Evolutionary conservation across 2,329 filamentous ascomycete genomes (phyloP), one percentile per base, ranked within the genome.

Genomic region (Monilinia fructicola): DNA sequence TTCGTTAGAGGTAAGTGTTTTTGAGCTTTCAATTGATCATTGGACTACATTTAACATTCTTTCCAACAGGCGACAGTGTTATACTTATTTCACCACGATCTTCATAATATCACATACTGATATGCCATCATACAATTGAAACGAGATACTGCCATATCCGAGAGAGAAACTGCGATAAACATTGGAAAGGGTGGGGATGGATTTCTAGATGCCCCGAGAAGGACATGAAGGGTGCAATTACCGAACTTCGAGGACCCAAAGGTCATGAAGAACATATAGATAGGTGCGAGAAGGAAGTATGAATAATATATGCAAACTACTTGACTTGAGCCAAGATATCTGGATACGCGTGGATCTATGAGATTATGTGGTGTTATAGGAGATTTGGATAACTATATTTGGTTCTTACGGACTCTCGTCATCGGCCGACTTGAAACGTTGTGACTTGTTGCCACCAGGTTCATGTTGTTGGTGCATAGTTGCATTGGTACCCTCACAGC

Each of bases 1-100:
- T 99, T 99, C 78, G 94, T 99, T 67, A 85, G 95, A 91, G 94
- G 93, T 94, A 81, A 70, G 85, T 78, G 28, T 48, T 56, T 16
- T 63, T 54, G 28, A 40, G n/a, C 16, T 14, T 52, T 9, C 14
- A 54, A 10, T 64, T 40, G 28, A 31, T 5, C 21, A 21, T 42
- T 31, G 12, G 26, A 42, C 46, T 11, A 10, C 64, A 69, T 59
- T 69, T 75, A 63, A 73, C 66, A 65, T 21, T 42, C 46, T 71
- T 70, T 61, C n/a, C 14, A 35, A 54, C 70, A 91, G 88, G 89
- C 71, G 89, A 91, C 74, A 90, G 88, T 67, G 89, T 91, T 64
- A 87, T 91, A 68, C 82, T 91, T 74, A 89, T 90, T 73, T 90
- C 88, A 65, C 88, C 88, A 23, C 73, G 73, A 69, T 69, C 72